phyloP scores from a whole-genome alignment of 2,329 filamentous ascomycete genomes.

The Pseudogymnoascus sp. region DNA sequence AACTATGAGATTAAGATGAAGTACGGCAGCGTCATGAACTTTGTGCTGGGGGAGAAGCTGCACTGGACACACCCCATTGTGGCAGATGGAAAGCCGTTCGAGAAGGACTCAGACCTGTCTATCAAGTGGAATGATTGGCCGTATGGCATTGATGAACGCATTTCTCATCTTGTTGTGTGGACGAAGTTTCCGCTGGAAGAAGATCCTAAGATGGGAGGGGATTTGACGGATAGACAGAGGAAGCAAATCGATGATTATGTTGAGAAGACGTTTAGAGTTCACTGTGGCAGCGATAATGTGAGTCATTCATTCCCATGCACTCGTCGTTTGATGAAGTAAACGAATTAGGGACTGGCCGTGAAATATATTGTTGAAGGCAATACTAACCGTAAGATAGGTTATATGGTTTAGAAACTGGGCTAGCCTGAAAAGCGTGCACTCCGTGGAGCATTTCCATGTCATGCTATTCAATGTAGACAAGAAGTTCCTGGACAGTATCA shows the following conservation, averaged over 20 bases:
- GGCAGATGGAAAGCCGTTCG: constrained; percentile 30
- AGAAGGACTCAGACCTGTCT: constrained; percentile 50
- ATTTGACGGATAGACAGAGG: constrained; percentile 59
- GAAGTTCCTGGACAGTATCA: constrained; percentile 63
- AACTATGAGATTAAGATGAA: constrained; percentile 55
- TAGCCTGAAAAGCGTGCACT: constrained; percentile 74
- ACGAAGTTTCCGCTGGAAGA: constrained; percentile 78
- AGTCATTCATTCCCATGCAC: constrained; percentile 29
- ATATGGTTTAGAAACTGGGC: constrained; percentile 90
- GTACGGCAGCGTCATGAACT: constrained; percentile 73
- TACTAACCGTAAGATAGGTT: constrained; percentile 37
- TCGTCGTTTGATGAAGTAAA: constrained; percentile 11
- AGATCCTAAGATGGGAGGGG: constrained; percentile 50
- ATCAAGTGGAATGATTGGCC: constrained; percentile 91
- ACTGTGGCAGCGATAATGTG: constrained; percentile 48
- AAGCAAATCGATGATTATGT: constrained; percentile 67
- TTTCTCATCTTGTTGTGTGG: constrained; percentile 87
- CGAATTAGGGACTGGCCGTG: constrained; percentile 25
- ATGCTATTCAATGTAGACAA: constrained; percentile 76
- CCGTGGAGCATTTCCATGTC: constrained; percentile 91
- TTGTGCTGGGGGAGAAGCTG: constrained; percentile 65
- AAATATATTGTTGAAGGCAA: constrained; percentile 32
- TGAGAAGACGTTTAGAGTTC: constrained; percentile 54
- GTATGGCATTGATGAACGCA: constrained; percentile 72
- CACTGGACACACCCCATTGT: constrained; percentile 55